phyloP scores from a whole-genome alignment of 805 yeast genomes.

The Sugiyamaella marilandica region DNA sequence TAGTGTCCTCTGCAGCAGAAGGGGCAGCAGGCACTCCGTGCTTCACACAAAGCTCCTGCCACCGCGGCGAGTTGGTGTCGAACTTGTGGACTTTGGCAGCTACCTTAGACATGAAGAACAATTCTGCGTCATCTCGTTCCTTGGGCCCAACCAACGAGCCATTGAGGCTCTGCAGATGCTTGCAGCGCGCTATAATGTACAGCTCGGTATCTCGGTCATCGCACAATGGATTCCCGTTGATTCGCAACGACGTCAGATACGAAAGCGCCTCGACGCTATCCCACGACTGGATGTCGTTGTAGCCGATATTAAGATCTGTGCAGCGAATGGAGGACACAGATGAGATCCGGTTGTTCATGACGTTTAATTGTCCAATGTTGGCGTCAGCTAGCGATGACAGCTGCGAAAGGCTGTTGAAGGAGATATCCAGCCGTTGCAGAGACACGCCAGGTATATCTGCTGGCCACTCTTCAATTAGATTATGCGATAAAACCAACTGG shows the following conservation, averaged over 20 bases:
- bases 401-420: slow-evolving; percentile 39
- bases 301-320: slow-evolving; percentile 44
- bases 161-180: slow-evolving; percentile 43
- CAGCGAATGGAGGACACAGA: neutral
- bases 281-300: slow-evolving; percentile 48
- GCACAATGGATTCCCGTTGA: slow-evolving; percentile 52
- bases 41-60: slow-evolving; percentile 40
- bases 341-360: slow-evolving; percentile 37
- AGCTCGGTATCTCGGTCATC: slow-evolving; percentile 16
- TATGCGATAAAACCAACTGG: slow-evolving; percentile 11
- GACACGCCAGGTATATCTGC: neutral
- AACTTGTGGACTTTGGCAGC: slow-evolving; percentile 23
- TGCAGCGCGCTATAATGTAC: slow-evolving; percentile 45
- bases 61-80: slow-evolving; percentile 30
- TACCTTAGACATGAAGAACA: slow-evolving; percentile 57
- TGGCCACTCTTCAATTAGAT: slow-evolving; percentile 23
- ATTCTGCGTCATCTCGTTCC: slow-evolving; percentile 61
- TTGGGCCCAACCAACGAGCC: slow-evolving; percentile 47
- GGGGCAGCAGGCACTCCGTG: slow-evolving; percentile 30
- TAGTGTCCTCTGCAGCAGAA: slow-evolving; percentile 8
- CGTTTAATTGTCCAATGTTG: slow-evolving; percentile 29
- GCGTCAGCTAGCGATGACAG: neutral
- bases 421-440: slow-evolving; percentile 30
- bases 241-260: slow-evolving; percentile 41
- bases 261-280: slow-evolving; percentile 42